Base-by-base conservation (phyloP, 2,329 filamentous ascomycete genomes). In the Metarhizium anisopliae region DNA sequence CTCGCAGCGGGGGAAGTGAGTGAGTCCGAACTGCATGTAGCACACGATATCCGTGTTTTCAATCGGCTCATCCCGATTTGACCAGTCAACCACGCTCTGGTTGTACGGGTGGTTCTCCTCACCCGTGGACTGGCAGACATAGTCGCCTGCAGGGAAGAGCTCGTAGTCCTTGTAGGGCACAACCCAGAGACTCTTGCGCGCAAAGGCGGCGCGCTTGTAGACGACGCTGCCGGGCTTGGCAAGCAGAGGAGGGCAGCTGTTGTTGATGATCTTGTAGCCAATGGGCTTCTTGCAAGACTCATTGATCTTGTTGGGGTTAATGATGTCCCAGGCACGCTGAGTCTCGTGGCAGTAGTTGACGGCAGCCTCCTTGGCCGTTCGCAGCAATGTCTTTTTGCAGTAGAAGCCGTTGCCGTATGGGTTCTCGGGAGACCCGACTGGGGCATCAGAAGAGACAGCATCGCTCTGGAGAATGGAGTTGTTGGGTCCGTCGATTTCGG, bases 391-490 rank as follows among this genome's bases (percentile, higher is more conserved):
- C 62, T 63, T 65, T 51, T 60, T 63, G 59, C 59, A 63, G 57
- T 65, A 89, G 69, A 90, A 90, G 6, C 85, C 87, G 64, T 90
- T 90, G 59, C 87, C 87, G 67, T 88, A 86, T 55, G 78, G 82
- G 70, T 91, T 90, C 67, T 88, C 84, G 8, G 74, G 71, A 51
- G 81, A 85, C 11, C 87, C 86, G 0, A 87, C 79, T 47, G 82
- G 80, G 10, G 80, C 85, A 0, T 81, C 74, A 0, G 82, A 83
- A 10, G 72, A 76, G 1, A 77, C 74, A 3, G 86, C 85, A 62
- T 91, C 87, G 49, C 86, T 85, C 68, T 88, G 81, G 73, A 89
- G 85, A 57, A 91, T 73, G 0, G 81, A 79, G 67, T 87, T 87
- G 25, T 72, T 70, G 59, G 79, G 73, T 0, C 83, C 83, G 63